Evolutionary conservation across 139 green algal genomes (phyloP).

Genomic region (Coelastrella sp.): DNA sequence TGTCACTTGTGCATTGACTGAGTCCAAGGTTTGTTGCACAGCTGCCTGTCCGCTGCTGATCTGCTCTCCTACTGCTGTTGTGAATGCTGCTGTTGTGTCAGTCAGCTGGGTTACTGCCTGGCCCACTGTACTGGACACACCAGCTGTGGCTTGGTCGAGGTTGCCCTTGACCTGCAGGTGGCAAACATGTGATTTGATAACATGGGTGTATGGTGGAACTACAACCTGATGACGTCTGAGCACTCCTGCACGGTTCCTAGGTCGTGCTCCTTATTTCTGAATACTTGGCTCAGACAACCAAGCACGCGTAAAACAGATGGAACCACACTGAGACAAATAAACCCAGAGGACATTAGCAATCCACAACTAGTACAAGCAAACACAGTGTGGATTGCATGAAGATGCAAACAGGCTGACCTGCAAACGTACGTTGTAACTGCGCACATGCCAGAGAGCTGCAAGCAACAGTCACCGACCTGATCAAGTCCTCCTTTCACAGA

Average conservation of each 20-base stretch:
- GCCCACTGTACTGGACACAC: constrained; percentile 12
- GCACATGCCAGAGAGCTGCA: background rate
- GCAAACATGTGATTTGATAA: too few species aligned
- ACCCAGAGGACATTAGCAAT: background rate
- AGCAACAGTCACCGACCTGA: background rate
- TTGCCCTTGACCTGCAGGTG: constrained; percentile 16
- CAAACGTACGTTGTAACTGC: background rate
- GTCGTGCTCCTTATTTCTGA: too few species aligned
- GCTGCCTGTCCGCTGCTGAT: background rate
- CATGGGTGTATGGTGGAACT: too few species aligned
- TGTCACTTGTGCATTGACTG: constrained; percentile 18
- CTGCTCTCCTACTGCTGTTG: background rate
- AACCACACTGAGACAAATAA: too few species aligned
- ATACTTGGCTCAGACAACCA: too few species aligned
- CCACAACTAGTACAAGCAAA: background rate
- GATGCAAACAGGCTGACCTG: background rate
- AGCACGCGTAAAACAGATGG: too few species aligned
- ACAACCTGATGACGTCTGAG: too few species aligned
- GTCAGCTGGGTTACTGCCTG: background rate
- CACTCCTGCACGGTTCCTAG: too few species aligned
- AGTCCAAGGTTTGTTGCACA: constrained; percentile 29
- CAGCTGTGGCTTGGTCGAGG: constrained; percentile 32
- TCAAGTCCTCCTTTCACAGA: constrained; percentile 3
- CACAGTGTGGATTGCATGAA: background rate
- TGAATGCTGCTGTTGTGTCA: background rate